Evolutionary conservation across 2,329 filamentous ascomycete species (phyloP).

Genomic region (Claviceps digitariae): DNA sequence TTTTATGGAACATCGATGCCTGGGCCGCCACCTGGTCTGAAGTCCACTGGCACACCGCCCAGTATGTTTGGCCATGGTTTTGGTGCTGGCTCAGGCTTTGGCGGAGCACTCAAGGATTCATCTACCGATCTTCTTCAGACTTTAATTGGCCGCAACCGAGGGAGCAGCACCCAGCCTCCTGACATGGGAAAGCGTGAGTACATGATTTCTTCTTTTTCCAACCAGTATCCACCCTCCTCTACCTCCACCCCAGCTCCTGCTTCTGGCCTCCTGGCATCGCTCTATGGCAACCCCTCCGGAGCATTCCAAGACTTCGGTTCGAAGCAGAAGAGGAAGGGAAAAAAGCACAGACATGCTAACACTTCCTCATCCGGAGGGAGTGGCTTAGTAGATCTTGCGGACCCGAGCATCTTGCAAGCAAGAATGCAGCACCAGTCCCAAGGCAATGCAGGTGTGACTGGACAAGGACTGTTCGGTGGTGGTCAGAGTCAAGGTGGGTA

Average conservation of each 20-base stretch:
- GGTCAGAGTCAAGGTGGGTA: constrained; percentile 92
- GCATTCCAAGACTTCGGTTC: constrained; percentile 82
- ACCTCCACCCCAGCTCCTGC: constrained; percentile 76
- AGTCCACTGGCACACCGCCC: constrained; percentile 87
- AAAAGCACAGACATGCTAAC: constrained; percentile 99
- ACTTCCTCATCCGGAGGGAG: constrained; percentile 99
- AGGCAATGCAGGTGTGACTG: constrained; percentile 66
- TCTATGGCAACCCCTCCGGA: constrained; percentile 77
- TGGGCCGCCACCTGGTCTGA: constrained; percentile 85
- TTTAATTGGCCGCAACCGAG: constrained; percentile 58
- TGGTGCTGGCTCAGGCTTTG: constrained; percentile 52
- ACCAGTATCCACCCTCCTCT: constrained; percentile 71
- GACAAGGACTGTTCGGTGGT: constrained; percentile 70
- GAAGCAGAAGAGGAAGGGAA: constrained; percentile 99
- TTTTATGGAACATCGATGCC: constrained; percentile 80
- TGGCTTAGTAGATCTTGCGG: constrained; percentile 99
- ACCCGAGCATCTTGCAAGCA: constrained; percentile 98
- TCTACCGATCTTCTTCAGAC: constrained; percentile 58
- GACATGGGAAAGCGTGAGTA: constrained; percentile 97
- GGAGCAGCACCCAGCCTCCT: constrained; percentile 56
- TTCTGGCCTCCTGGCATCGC: constrained; percentile 80
- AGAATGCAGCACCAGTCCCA: constrained; percentile 83
- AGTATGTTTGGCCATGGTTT: constrained; percentile 92
- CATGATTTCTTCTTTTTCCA: constrained; percentile 84
- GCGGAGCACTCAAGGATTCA: constrained; percentile 55